Percentiles rank a stretch among this genome's conserved stretches.
These are phyloP conservation scores for Botryotinia calthae DNA, from an alignment of 2,329 filamentous ascomycete species.

Conservation along the genomic window DNA sequence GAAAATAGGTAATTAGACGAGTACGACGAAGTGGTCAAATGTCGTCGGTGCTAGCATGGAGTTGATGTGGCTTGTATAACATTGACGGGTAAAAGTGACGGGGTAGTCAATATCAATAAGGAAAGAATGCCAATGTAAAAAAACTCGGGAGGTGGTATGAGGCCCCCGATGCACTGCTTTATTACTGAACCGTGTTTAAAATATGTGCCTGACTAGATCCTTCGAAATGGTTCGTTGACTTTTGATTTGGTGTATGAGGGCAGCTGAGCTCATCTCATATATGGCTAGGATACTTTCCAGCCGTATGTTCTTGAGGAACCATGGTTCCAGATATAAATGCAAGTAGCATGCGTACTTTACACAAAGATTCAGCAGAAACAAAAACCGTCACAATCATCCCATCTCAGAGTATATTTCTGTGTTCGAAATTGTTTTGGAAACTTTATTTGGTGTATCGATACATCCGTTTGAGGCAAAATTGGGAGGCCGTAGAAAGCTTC, in stretches of 20 bases:
- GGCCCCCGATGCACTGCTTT: not conserved
- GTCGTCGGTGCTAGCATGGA: not conserved
- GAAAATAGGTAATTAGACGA: too few relatives aligned
- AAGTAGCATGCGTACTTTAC: constrained; percentile 1
- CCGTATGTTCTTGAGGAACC: constrained; percentile 9
- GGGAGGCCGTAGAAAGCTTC: not conserved
- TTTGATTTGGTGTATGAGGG: not conserved
- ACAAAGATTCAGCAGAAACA: not conserved
- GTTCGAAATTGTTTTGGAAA: constrained; percentile 12
- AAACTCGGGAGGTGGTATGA: not conserved
- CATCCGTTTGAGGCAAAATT: not conserved
- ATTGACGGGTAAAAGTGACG: not conserved
- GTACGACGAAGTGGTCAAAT: not conserved
- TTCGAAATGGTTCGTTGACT: not conserved
- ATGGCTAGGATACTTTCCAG: constrained; percentile 13
- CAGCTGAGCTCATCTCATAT: constrained; percentile 18
- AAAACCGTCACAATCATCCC: not conserved
- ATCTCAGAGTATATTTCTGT: not conserved
- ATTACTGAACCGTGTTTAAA: not conserved
- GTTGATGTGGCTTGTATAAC: constrained; percentile 10
- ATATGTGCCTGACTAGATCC: not conserved
- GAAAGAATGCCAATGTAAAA: not conserved
- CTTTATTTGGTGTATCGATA: constrained; percentile 10
- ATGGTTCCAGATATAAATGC: not conserved
- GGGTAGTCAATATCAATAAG: not conserved